These are phyloP conservation scores for Eucalyptus tenuipes DNA, from an alignment of 345 rosid species.

Conservation along the genomic window DNA sequence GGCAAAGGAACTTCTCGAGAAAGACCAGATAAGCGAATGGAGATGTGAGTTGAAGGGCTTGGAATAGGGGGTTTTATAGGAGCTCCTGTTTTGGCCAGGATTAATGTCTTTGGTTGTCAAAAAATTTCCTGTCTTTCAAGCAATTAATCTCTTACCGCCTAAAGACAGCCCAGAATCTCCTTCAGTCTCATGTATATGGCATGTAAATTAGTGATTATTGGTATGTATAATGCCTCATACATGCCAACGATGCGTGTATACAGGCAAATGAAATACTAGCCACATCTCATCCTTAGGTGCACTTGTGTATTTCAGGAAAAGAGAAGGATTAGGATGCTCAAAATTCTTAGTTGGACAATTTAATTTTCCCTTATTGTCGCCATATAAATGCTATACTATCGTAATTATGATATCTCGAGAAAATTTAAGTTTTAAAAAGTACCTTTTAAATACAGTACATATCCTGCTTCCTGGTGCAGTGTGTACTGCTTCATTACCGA, in stretches of 20 bases:
- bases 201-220: not conserved
- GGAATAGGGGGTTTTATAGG: not conserved
- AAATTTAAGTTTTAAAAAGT: not conserved
- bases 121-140: not conserved
- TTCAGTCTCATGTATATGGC: not conserved
- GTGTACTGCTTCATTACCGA: not conserved
- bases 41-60: not conserved
- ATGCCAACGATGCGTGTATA: not conserved
- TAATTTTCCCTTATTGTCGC: not conserved
- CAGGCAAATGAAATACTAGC: not conserved
- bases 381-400: not conserved
- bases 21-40: not conserved
- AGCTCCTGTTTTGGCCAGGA: not conserved
- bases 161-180: not conserved
- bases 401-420: not conserved
- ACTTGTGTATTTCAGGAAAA: not conserved
- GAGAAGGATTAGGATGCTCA: not conserved
- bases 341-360: not conserved
- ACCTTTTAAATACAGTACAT: not conserved
- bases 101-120: not conserved
- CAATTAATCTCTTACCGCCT: not conserved
- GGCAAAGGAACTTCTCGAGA: not conserved
- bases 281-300: not conserved
- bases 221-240: not conserved
- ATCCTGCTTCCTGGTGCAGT: not conserved